Evolutionary conservation across 2,329 filamentous ascomycete species (phyloP).

Genomic region (Penicillium verrucosum): DNA sequence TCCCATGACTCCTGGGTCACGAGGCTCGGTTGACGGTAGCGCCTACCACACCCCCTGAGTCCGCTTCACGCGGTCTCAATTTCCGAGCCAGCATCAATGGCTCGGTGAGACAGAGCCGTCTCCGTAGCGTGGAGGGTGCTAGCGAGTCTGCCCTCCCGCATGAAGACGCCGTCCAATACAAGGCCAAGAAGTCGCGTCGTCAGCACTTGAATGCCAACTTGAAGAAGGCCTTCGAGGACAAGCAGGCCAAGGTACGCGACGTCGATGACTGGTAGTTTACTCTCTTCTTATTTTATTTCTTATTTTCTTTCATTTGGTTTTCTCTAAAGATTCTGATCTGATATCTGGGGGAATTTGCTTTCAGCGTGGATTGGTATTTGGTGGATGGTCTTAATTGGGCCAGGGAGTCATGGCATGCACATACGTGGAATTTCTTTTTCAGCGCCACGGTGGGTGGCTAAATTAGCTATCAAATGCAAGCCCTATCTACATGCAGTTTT

Average conservation of each 20-base stretch:
- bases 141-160: conserved; percentile 24
- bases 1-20: conserved; percentile 40
- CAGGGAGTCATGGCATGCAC: conserved; percentile 17
- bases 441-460: no score
- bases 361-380: conserved; percentile 3
- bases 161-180: conserved; percentile 36
- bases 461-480: no score
- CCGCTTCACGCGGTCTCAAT: conserved; percentile 29
- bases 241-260: conserved; percentile 33
- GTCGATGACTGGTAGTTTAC: conserved; percentile 31
- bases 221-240: conserved; percentile 35
- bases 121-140: conserved; percentile 31
- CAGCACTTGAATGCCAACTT: conserved; percentile 36
- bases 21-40: conserved; percentile 36
- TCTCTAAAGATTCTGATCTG: not conserved
- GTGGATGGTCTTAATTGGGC: not conserved
- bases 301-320: not conserved
- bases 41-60: conserved; percentile 44
- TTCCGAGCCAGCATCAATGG: conserved; percentile 38
- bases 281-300: not conserved
- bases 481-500: no score
- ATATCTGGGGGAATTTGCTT: conserved; percentile 1
- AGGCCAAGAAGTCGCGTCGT: conserved; percentile 36
- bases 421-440: not conserved
- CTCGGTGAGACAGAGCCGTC: conserved; percentile 31